phyloP scores from a whole-genome alignment of 768 basidiomycete species.

The Rhodosporidiobolus sp. region DNA sequence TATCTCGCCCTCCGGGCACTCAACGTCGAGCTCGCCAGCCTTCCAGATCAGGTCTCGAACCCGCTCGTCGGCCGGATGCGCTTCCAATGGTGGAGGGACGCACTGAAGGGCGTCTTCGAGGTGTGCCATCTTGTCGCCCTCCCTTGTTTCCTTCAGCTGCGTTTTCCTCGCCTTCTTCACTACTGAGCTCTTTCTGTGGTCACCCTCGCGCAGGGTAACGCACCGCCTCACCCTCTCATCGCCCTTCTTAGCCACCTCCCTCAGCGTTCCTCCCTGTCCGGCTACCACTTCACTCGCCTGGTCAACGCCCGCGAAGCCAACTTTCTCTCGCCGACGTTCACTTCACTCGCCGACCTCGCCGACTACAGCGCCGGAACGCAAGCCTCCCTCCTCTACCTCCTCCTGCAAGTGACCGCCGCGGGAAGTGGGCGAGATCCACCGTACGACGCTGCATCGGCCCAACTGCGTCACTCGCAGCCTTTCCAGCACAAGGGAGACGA shows the following conservation, averaged over 20 bases:
- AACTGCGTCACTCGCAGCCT: slow-evolving; percentile 19
- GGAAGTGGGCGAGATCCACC: too few species aligned
- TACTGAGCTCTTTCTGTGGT: too few species aligned
- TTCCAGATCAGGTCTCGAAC: slow-evolving; percentile 41
- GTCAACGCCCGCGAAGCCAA: slow-evolving; percentile 38
- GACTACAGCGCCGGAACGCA: slow-evolving; percentile 38
- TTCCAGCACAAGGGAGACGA: slow-evolving; percentile 34
- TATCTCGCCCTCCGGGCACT: slow-evolving; percentile 40
- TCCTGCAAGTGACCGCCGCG: slow-evolving; percentile 28
- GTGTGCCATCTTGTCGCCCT: slow-evolving; percentile 4
- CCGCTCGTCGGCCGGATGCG: slow-evolving; percentile 39
- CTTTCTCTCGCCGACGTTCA: slow-evolving; percentile 39
- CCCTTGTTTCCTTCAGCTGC: not conserved
- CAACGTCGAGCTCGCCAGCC: slow-evolving; percentile 41
- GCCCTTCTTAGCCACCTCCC: slow-evolving; percentile 26
- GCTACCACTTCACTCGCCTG: slow-evolving; percentile 39
- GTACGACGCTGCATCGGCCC: not conserved
- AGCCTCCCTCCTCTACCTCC: slow-evolving; percentile 33
- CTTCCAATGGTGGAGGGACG: slow-evolving; percentile 44
- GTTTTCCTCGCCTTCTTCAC: too few species aligned
- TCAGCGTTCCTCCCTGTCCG: slow-evolving; percentile 29
- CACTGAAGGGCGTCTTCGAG: slow-evolving; percentile 34
- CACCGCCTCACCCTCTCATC: slow-evolving; percentile 37
- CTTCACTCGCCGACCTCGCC: slow-evolving; percentile 34
- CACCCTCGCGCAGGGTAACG: slow-evolving; percentile 37